A percentile compares a stretch with the other conserved stretches of the same genome.
Evolutionary conservation across 345 rosid genomes (phyloP).

Genomic region (Brassica rapa): DNA sequence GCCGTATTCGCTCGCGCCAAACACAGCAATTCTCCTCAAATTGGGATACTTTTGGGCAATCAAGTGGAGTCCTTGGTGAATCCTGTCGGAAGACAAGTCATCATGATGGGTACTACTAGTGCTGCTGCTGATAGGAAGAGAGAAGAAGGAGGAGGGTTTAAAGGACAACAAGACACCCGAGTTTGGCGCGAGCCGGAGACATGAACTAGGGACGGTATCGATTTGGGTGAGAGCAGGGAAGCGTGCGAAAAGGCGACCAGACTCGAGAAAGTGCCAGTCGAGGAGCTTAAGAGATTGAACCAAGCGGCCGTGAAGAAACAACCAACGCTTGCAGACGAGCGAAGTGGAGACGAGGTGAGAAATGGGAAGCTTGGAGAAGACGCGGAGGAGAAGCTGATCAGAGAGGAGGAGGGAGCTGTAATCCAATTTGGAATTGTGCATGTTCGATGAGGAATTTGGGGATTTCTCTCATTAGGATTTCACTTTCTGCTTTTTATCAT

Average conservation of each 20-base stretch:
- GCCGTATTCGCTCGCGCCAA: constrained; percentile 54
- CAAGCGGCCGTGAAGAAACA: constrained; percentile 53
- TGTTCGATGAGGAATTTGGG: not conserved
- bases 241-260: constrained; percentile 56
- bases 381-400: constrained; percentile 48
- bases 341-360: constrained; percentile 44
- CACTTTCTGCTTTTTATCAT: not conserved
- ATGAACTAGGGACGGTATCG: constrained; percentile 40
- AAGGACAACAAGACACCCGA: constrained; percentile 45
- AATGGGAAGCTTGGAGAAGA: constrained; percentile 52
- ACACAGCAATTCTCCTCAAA: constrained; percentile 47
- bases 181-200: constrained; percentile 39
- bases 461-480: not conserved
- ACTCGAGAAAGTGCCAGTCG: constrained; percentile 54
- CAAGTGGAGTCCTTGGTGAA: constrained; percentile 46
- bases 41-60: constrained; percentile 52
- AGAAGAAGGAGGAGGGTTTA: constrained; percentile 23
- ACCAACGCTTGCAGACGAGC: constrained; percentile 65
- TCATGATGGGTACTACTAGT: not conserved
- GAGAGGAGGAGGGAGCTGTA: not conserved
- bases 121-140: constrained; percentile 39
- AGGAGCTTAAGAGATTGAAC: constrained; percentile 49
- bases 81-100: constrained; percentile 12
- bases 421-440: not conserved
- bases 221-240: constrained; percentile 54